Conservation (phyloP, 352 stramenopile species). For the Pythium graminicola region DNA sequence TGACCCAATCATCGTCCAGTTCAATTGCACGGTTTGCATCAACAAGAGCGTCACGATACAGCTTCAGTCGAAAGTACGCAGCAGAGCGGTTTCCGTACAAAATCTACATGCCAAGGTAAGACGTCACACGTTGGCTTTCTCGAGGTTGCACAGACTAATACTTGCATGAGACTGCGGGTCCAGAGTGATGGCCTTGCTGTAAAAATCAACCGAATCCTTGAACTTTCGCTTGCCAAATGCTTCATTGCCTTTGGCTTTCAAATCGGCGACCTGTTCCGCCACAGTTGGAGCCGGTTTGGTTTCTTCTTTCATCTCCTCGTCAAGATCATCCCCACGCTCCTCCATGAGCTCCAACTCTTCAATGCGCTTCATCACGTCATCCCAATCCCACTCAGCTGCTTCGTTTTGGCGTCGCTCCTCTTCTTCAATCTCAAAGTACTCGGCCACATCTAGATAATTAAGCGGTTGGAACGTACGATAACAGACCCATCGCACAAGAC, state of each 20-base stretch:
- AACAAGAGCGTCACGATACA: slow-evolving; percentile 53
- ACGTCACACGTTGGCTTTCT: too few relatives aligned
- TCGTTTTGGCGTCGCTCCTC: slow-evolving; percentile 66
- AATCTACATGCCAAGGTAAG: slow-evolving; percentile 34
- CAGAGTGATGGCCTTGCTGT: slow-evolving; percentile 82
- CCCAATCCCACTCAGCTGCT: slow-evolving; percentile 64
- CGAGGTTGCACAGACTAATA: too few relatives aligned
- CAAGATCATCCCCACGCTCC: slow-evolving; percentile 26
- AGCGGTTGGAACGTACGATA: too few relatives aligned
- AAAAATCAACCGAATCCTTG: slow-evolving; percentile 67
- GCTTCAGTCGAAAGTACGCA: slow-evolving; percentile 63
- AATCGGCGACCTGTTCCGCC: slow-evolving; percentile 29
- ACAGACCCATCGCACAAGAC: too few relatives aligned
- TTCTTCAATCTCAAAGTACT: slow-evolving; percentile 83
- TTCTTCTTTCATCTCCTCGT: slow-evolving; percentile 33
- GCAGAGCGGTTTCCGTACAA: slow-evolving; percentile 79
- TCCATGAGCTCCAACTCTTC: slow-evolving; percentile 75
- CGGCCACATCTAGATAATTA: slow-evolving; percentile 44
- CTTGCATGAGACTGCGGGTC: slow-evolving; percentile 64
- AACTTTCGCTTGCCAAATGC: slow-evolving; percentile 76
- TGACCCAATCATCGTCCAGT: slow-evolving; percentile 69
- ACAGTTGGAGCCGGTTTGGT: slow-evolving; percentile 14
- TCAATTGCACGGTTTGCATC: slow-evolving; percentile 59
- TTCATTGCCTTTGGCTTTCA: slow-evolving; percentile 75
- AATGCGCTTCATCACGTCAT: slow-evolving; percentile 83